phyloP scores from a whole-genome alignment of 768 basidiomycete species.

The Austroboletus eburneus region DNA sequence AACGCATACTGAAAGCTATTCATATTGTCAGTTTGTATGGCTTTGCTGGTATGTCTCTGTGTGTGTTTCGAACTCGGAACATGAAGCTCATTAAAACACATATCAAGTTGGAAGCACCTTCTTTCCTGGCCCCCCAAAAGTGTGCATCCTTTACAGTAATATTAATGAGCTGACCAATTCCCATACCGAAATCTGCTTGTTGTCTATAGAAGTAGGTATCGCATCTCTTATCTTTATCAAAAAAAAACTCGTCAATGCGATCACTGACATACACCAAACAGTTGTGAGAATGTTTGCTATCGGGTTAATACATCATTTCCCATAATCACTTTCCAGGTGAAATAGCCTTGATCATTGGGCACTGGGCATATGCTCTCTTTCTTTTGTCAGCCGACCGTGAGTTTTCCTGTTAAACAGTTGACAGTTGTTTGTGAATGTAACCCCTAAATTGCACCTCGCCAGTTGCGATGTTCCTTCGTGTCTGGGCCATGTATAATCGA shows the following conservation, averaged over 20 bases:
- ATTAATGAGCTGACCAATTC: neutral
- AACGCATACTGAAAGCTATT: too few relatives aligned
- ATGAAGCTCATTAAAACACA: too few relatives aligned
- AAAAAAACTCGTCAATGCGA: neutral
- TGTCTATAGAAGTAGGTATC: neutral
- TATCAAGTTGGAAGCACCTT: conserved; percentile 4
- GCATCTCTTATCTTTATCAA: neutral
- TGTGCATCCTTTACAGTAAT: neutral
- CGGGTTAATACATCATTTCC: neutral
- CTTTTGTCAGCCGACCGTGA: neutral
- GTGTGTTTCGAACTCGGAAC: too few relatives aligned
- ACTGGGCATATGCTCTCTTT: neutral
- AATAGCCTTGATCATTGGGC: neutral
- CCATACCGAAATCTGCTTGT: neutral
- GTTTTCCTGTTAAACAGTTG: neutral
- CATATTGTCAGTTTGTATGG: too few relatives aligned
- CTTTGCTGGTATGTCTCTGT: too few relatives aligned
- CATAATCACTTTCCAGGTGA: neutral
- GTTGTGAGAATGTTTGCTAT: neutral
- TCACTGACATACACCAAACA: neutral
- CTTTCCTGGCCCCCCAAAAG: neutral
- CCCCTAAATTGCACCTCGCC: too few relatives aligned
- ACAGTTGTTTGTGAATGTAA: too few relatives aligned
- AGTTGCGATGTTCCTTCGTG: neutral
- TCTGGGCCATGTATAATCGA: neutral